A percentile compares a stretch with the other conserved stretches of the same genome.
These are phyloP conservation scores for Paramecium primaurelia DNA, from an alignment of 73 alveolate species.

Conservation along the genomic window DNA sequence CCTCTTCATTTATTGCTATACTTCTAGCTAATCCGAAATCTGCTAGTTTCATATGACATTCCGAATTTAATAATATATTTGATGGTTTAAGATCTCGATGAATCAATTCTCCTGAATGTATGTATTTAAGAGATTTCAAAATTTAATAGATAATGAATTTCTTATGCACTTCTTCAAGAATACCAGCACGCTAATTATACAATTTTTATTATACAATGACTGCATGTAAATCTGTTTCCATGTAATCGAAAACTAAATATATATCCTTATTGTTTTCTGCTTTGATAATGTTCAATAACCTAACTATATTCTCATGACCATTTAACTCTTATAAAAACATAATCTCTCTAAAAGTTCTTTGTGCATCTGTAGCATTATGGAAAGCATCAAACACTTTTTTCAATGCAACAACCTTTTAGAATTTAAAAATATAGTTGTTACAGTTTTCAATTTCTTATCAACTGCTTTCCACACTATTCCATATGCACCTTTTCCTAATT, in stretches of 20 bases:
- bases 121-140: conserved; percentile 90
- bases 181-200: conserved; percentile 80
- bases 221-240: conserved; percentile 98
- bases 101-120: conserved; percentile 87
- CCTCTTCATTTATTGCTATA: conserved; percentile 67
- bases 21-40: conserved; percentile 91
- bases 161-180: conserved; percentile 90
- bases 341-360: conserved; percentile 91
- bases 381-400: conserved; percentile 92
- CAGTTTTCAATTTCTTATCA: conserved; percentile 72
- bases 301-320: conserved; percentile 93
- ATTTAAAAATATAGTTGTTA: not conserved
- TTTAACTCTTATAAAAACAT: conserved; percentile 78
- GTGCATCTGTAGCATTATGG: conserved; percentile 88
- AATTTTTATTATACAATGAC: conserved; percentile 67
- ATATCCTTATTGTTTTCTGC: conserved; percentile 96
- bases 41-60: conserved; percentile 87
- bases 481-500: conserved; percentile 94
- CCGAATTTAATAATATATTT: conserved; percentile 84
- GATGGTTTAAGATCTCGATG: conserved; percentile 92
- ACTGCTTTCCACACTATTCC: conserved; percentile 96
- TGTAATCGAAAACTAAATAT: conserved; percentile 90
- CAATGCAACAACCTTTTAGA: conserved; percentile 75
- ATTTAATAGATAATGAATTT: conserved; percentile 93
- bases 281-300: conserved; percentile 90